These are phyloP conservation scores for Fusarium camptoceras DNA, from an alignment of 2,329 filamentous ascomycete species.

Conservation along the genomic window DNA sequence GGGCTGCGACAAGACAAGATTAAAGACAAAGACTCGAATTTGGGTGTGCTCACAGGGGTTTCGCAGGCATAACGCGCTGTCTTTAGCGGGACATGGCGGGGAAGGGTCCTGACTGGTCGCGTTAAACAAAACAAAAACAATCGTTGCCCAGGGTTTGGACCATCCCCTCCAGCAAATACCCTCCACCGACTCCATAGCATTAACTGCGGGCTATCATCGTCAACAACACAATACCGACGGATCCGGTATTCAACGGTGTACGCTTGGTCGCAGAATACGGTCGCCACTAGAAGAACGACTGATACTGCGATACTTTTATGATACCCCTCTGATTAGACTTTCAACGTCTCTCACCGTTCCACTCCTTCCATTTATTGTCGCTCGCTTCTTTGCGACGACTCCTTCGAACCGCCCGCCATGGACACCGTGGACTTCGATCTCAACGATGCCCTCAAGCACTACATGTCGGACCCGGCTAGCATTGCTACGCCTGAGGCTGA, in stretches of 20 bases:
- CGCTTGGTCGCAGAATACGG: constrained; percentile 19
- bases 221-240: constrained; percentile 34
- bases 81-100: constrained; percentile 45
- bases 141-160: constrained; percentile 42
- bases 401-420: constrained; percentile 59
- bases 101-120: constrained; percentile 41
- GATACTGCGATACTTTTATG: constrained; percentile 14
- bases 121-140: constrained; percentile 53
- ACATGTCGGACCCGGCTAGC: constrained; percentile 89
- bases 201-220: constrained; percentile 24
- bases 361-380: constrained; percentile 17
- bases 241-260: constrained; percentile 30
- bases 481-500: constrained; percentile 90
- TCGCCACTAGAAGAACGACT: constrained; percentile 7
- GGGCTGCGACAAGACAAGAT: constrained; percentile 33
- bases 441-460: constrained; percentile 95
- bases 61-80: constrained; percentile 33
- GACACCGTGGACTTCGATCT: constrained; percentile 90
- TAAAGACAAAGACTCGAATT: constrained; percentile 8
- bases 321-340: constrained; percentile 30
- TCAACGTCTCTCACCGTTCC: constrained; percentile 14
- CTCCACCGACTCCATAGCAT: constrained; percentile 23
- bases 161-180: constrained; percentile 34
- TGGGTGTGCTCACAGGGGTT: constrained; percentile 41
- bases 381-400: constrained; percentile 36